Evolutionary conservation across 345 rosid genomes (phyloP).

Genomic region (Brassica nigra): DNA sequence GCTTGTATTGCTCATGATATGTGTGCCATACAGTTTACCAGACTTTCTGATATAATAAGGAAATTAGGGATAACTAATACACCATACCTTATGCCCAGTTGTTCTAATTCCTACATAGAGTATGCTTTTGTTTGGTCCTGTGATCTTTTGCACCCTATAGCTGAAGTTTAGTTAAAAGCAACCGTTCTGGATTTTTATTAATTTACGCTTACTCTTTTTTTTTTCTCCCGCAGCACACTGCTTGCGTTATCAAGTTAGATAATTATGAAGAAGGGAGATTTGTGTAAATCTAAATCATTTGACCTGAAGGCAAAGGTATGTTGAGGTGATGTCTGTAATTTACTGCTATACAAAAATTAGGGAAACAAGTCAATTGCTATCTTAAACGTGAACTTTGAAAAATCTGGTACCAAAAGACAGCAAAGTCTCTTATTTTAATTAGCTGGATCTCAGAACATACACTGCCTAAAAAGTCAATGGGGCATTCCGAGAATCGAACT

Average conservation of each 20-base stretch:
- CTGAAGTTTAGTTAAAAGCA: neutral
- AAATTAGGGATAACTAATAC: neutral
- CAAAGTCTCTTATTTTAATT: neutral
- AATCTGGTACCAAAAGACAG: neutral
- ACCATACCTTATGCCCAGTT: neutral
- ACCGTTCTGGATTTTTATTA: neutral
- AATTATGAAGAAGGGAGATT: neutral
- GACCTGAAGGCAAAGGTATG: conserved; percentile 27
- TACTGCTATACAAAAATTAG: neutral
- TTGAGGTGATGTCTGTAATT: conserved; percentile 5
- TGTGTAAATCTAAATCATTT: neutral
- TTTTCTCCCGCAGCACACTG: conserved; percentile 20
- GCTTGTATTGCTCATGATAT: neutral
- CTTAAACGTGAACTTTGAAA: conserved; percentile 4
- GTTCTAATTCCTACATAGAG: neutral
- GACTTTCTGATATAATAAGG: neutral
- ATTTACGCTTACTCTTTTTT: conserved; percentile 1
- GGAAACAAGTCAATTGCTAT: neutral
- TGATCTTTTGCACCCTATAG: conserved; percentile 36
- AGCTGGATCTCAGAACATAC: neutral
- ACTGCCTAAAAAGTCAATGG: neutral
- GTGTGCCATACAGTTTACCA: neutral
- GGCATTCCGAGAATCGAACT: conserved; percentile 45
- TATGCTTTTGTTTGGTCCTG: conserved; percentile 23
- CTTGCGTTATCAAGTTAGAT: conserved; percentile 1